phyloP scores from a whole-genome alignment of 306 rosid genomes.

The Prunus fruticosa region DNA sequence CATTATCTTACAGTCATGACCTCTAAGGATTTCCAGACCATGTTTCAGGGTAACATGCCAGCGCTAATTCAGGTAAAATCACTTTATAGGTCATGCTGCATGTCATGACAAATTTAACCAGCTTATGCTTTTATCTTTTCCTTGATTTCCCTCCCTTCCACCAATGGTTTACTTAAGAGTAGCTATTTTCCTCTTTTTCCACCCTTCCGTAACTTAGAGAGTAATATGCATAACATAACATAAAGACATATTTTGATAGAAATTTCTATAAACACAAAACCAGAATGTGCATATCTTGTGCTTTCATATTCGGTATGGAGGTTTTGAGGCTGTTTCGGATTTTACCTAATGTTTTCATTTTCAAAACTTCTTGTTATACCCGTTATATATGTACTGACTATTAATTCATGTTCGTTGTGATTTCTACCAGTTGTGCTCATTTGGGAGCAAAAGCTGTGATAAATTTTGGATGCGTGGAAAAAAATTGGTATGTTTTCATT shows the following conservation, averaged over 20 bases:
- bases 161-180: background rate
- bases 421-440: constrained; percentile 68
- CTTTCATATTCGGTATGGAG: background rate
- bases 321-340: background rate
- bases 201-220: background rate
- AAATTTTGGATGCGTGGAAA: constrained; percentile 69
- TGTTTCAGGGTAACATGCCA: constrained; percentile 56
- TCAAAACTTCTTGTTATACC: background rate
- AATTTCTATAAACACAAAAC: background rate
- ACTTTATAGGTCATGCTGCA: constrained; percentile 13
- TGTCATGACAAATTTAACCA: constrained; percentile 1
- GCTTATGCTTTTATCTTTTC: background rate
- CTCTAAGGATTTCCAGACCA: constrained; percentile 48
- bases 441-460: constrained; percentile 67
- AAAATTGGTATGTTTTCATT: constrained; percentile 55
- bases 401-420: background rate
- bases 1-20: constrained; percentile 44
- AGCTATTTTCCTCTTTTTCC: background rate
- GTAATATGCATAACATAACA: background rate
- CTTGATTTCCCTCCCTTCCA: background rate
- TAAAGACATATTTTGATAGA: background rate
- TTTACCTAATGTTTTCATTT: background rate
- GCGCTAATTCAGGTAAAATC: constrained; percentile 64
- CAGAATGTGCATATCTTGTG: background rate
- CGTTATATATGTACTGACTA: background rate